Evolutionary conservation across 192 early-diverging fungal species (phyloP).

Genomic region (Rhizophagus clarus): DNA sequence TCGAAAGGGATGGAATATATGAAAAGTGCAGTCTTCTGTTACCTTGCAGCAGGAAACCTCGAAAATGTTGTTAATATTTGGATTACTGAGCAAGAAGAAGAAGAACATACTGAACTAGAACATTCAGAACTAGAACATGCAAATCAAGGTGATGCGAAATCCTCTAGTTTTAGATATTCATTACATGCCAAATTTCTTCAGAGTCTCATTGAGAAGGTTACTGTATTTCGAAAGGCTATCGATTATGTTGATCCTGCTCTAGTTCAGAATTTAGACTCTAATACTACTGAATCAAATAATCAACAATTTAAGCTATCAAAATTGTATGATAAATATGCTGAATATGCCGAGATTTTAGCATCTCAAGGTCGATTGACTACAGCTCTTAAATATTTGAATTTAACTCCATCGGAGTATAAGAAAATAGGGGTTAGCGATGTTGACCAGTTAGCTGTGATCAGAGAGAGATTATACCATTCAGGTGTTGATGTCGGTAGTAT

Average conservation of each 20-base stretch:
- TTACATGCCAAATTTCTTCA: slow-evolving; percentile 67
- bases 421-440: slow-evolving; percentile 38
- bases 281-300: slow-evolving; percentile 39
- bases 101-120: slow-evolving; percentile 37
- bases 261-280: slow-evolving; percentile 44
- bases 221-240: slow-evolving; percentile 92
- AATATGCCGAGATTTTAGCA: slow-evolving; percentile 80
- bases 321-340: slow-evolving; percentile 84
- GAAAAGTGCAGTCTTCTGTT: slow-evolving; percentile 79
- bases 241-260: slow-evolving; percentile 84
- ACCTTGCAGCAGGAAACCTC: slow-evolving; percentile 78
- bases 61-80: slow-evolving; percentile 84
- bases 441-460: slow-evolving; percentile 64
- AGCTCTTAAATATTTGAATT: slow-evolving; percentile 77
- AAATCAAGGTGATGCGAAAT: slow-evolving; percentile 1
- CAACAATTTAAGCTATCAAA: slow-evolving; percentile 55
- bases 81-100: slow-evolving; percentile 65
- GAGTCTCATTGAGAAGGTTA: slow-evolving; percentile 84
- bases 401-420: slow-evolving; percentile 70
- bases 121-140: slow-evolving; percentile 12
- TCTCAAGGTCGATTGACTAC: slow-evolving; percentile 75
- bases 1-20: slow-evolving; percentile 36
- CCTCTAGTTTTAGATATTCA: slow-evolving; percentile 39
- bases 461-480: slow-evolving; percentile 70
- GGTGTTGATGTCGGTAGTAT: slow-evolving; percentile 46